Evolutionary conservation across 2,329 filamentous ascomycete species (phyloP).

Genomic region (Aspergillus sp.): DNA sequence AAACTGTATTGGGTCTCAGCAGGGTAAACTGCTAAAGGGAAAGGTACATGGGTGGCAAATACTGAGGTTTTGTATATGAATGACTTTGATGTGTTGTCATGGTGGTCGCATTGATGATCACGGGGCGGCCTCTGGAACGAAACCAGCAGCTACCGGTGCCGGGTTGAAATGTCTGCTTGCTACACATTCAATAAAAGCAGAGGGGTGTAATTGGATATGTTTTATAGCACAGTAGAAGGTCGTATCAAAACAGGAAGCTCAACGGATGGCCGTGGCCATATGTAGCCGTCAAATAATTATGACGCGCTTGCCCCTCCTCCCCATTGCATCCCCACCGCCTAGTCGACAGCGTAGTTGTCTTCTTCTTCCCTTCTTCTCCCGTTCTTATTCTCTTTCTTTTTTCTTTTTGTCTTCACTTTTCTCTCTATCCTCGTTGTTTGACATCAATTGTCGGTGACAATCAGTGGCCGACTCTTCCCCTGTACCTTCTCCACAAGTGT

Average conservation of each 20-base stretch:
- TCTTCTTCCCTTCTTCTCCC: slow-evolving; percentile 4
- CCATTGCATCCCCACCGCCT: slow-evolving; percentile 8
- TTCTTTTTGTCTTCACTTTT: slow-evolving; percentile 2
- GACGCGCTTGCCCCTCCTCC: slow-evolving; percentile 6
- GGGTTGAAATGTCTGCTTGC: too few species aligned
- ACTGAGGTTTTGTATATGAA: not conserved
- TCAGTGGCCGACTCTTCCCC: not conserved
- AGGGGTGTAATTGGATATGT: too few species aligned
- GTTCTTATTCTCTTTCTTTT: slow-evolving; percentile 12
- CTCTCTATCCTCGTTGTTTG: slow-evolving; percentile 1
- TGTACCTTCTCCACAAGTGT: slow-evolving; percentile 3
- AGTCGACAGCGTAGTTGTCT: not conserved
- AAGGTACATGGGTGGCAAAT: not conserved
- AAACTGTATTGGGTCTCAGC: too few species aligned
- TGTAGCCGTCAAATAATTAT: not conserved
- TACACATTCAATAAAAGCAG: not conserved
- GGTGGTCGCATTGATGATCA: slow-evolving; percentile 2
- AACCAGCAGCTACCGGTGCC: not conserved
- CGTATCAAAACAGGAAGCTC: not conserved
- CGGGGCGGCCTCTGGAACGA: slow-evolving; percentile 3
- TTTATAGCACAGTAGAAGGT: too few species aligned
- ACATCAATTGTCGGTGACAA: not conserved
- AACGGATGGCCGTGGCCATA: not conserved
- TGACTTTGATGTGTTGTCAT: not conserved
- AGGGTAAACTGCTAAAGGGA: not conserved